Conservation (phyloP, 148 eudicot genomes). For the Pouteria glomerata region DNA sequence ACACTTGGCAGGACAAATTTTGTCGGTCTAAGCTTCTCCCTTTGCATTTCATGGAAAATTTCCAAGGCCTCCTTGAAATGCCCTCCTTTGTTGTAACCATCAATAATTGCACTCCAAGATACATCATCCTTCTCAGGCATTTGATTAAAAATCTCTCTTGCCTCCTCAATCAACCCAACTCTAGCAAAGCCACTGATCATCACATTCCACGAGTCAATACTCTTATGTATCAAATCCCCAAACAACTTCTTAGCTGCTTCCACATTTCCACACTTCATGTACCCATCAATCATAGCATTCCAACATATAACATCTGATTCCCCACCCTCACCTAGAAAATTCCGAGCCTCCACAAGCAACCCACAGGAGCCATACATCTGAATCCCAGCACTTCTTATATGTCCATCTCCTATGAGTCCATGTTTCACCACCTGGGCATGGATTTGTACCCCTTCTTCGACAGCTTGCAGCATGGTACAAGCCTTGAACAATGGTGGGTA, state of each 20-base stretch:
- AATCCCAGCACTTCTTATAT: slow-evolving; percentile 28
- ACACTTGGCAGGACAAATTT: slow-evolving; percentile 29
- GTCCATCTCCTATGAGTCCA: slow-evolving; percentile 18
- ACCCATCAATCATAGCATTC: slow-evolving; percentile 42
- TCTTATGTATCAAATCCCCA: slow-evolving; percentile 16
- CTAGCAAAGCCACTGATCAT: slow-evolving; percentile 29
- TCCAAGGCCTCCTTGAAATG: slow-evolving; percentile 27
- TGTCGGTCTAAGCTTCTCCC: slow-evolving; percentile 21
- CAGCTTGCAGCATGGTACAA: slow-evolving; percentile 14
- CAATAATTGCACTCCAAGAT: slow-evolving; percentile 43
- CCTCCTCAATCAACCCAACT: slow-evolving; percentile 26
- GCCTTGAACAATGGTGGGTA: slow-evolving; percentile 37
- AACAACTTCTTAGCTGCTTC: slow-evolving; percentile 27
- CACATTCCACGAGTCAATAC: slow-evolving; percentile 32
- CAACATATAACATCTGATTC: slow-evolving; percentile 32
- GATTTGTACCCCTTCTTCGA: slow-evolving; percentile 25
- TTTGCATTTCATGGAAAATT: slow-evolving; percentile 30
- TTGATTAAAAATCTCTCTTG: slow-evolving; percentile 21
- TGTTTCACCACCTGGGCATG: slow-evolving; percentile 29
- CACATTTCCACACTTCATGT: slow-evolving; percentile 26
- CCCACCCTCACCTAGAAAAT: slow-evolving; percentile 13
- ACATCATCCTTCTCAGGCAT: slow-evolving; percentile 35
- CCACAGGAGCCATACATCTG: slow-evolving; percentile 31
- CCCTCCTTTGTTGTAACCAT: slow-evolving; percentile 33
- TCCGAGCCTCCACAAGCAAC: slow-evolving; percentile 19